Evolutionary conservation across 2,329 filamentous ascomycete species (phyloP).

Genomic region (Arachnopeziza araneosa): DNA sequence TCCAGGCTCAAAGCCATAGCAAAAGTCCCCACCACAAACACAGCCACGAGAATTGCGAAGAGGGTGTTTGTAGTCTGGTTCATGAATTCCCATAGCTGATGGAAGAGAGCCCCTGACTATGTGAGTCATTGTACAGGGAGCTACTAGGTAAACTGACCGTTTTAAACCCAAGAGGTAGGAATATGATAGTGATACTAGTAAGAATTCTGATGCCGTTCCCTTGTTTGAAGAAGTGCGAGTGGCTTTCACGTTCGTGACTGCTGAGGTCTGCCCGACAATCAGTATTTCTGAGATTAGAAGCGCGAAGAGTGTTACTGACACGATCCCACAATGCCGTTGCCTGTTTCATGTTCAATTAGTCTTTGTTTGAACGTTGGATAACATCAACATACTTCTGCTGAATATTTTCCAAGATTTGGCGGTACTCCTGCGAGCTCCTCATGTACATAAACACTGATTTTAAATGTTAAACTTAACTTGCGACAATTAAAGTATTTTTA

Average conservation of each 20-base stretch:
- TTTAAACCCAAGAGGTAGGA: conserved; percentile 55
- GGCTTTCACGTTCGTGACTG: conserved; percentile 18
- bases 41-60: conserved; percentile 9
- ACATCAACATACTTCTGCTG: conserved; percentile 18
- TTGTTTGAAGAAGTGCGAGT: conserved; percentile 47
- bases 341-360: conserved; percentile 16
- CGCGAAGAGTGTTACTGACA: conserved; percentile 1
- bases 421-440: conserved; percentile 18
- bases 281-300: neutral
- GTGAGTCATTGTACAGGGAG: neutral
- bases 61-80: neutral
- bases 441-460: too few relatives aligned
- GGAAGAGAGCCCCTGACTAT: conserved; percentile 12
- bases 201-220: conserved; percentile 54
- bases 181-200: conserved; percentile 56
- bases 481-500: too few relatives aligned
- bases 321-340: conserved; percentile 16
- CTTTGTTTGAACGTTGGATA: conserved; percentile 14
- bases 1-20: conserved; percentile 15
- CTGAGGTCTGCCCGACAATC: conserved; percentile 10
- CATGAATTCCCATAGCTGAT: conserved; percentile 10
- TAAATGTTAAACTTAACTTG: too few relatives aligned
- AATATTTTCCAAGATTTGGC: conserved; percentile 17
- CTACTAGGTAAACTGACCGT: conserved; percentile 28
- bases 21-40: conserved; percentile 16